Conservation (phyloP, 768 basidiomycete genomes). For the Gelatoporia subvermispora region DNA sequence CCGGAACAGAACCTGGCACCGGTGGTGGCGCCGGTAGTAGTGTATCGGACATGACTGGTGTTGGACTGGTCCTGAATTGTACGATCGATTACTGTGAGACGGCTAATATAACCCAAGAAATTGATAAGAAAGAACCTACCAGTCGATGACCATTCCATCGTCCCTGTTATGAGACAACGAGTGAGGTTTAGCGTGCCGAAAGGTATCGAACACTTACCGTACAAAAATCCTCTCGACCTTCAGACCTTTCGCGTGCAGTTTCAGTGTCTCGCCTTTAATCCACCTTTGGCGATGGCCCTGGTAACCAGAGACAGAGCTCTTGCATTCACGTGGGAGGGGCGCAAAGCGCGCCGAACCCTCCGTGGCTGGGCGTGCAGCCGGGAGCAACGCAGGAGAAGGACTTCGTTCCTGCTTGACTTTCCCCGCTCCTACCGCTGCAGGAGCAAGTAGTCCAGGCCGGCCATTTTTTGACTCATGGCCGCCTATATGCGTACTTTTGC, state of each 20-base stretch:
- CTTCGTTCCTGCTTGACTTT: constrained; percentile 17
- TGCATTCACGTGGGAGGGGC: constrained; percentile 12
- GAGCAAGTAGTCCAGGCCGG: not conserved
- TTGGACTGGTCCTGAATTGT: constrained; percentile 8
- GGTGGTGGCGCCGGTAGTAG: constrained; percentile 4
- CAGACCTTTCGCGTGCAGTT: constrained; percentile 6
- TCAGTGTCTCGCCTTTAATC: constrained; percentile 5
- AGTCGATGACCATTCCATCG: constrained; percentile 20
- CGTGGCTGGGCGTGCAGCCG: constrained; percentile 5
- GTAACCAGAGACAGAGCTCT: constrained; percentile 1
- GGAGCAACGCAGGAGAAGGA: constrained; percentile 4
- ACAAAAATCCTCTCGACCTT: constrained; percentile 8
- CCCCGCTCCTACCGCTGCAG: not conserved
- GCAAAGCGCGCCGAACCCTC: constrained; percentile 13
- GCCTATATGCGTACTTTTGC: not conserved
- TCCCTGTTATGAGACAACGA: constrained; percentile 12
- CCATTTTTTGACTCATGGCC: not conserved
- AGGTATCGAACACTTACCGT: constrained; percentile 8
- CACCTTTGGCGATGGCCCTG: constrained; percentile 8
- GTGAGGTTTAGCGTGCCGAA: no score
- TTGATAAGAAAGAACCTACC: constrained; percentile 6
- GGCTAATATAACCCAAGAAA: no score
- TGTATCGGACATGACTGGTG: constrained; percentile 17
- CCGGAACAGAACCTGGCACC: not conserved
- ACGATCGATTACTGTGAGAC: no score